Evolutionary conservation across 176 grass and related monocot genomes (phyloP).

Genomic region (Bromus sterilis): DNA sequence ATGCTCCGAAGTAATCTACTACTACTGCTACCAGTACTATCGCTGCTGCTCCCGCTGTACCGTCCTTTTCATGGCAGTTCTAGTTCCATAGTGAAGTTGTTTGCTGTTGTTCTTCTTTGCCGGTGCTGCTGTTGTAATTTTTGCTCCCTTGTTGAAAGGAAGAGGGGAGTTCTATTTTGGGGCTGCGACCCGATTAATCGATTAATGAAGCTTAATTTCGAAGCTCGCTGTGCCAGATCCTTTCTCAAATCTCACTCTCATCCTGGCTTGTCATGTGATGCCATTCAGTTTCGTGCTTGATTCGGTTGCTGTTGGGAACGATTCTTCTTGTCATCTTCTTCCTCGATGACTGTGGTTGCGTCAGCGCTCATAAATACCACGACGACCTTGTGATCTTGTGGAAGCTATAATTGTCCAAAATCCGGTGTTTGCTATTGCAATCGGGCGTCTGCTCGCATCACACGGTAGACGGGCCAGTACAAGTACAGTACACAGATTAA

Average conservation of each 20-base stretch:
- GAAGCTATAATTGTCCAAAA: slow-evolving; percentile 9
- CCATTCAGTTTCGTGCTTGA: not conserved
- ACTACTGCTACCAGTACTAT: not conserved
- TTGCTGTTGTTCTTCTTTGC: slow-evolving; percentile 10
- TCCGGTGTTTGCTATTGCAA: not conserved
- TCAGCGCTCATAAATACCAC: slow-evolving; percentile 28
- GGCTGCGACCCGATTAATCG: slow-evolving; percentile 14
- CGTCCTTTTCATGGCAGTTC: not conserved
- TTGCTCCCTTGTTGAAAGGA: slow-evolving; percentile 33
- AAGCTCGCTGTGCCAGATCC: not conserved
- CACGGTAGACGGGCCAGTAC: not conserved
- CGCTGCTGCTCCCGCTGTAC: not conserved
- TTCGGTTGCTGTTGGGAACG: not conserved
- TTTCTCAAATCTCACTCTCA: not conserved
- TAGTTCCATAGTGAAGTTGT: slow-evolving; percentile 14
- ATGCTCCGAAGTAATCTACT: not conserved
- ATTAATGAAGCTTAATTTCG: slow-evolving; percentile 11
- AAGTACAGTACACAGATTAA: not conserved
- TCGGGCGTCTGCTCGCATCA: not conserved
- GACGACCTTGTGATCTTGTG: not conserved
- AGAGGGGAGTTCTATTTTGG: not conserved
- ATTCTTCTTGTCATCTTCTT: not conserved
- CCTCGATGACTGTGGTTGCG: not conserved
- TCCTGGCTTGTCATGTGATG: not conserved
- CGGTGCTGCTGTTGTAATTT: slow-evolving; percentile 31